Conservation (phyloP, 208 protist genomes). For the Endotrypanum monterogeii region DNA sequence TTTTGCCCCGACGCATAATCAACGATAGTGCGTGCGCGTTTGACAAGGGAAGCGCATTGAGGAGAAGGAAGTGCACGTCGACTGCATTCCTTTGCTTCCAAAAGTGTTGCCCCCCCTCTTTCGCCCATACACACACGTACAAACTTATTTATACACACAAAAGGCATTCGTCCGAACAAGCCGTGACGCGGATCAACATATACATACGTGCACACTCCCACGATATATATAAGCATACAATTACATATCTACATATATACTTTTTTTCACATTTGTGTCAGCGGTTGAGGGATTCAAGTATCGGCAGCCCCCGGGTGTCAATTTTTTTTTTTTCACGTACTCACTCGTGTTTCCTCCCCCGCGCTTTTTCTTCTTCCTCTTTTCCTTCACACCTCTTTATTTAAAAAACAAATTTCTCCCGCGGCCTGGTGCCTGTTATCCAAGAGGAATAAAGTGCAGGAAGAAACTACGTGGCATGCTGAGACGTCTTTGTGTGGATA, state of each 20-base stretch:
- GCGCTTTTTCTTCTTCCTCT: background rate
- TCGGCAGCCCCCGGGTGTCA: background rate
- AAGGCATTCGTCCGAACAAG: background rate
- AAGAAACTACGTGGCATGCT: background rate
- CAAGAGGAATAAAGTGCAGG: background rate
- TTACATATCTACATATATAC: background rate
- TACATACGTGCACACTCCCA: background rate
- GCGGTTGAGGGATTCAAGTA: background rate
- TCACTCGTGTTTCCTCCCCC: background rate
- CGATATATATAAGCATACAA: background rate
- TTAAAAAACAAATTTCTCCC: too few relatives aligned
- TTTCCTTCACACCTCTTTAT: too few relatives aligned
- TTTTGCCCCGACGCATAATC: background rate
- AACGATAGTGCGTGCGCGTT: background rate
- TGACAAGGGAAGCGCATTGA: background rate
- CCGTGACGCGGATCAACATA: background rate
- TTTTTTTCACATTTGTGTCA: background rate
- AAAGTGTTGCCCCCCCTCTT: background rate
- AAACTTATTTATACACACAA: background rate
- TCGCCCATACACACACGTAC: background rate
- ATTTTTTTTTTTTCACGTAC: background rate
- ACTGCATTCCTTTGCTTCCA: too few relatives aligned
- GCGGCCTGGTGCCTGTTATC: background rate
- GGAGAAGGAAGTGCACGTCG: background rate
- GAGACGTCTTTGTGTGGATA: background rate